Conservation (phyloP, 108 stramenopile genomes). For the Nitzschia sp. region DNA sequence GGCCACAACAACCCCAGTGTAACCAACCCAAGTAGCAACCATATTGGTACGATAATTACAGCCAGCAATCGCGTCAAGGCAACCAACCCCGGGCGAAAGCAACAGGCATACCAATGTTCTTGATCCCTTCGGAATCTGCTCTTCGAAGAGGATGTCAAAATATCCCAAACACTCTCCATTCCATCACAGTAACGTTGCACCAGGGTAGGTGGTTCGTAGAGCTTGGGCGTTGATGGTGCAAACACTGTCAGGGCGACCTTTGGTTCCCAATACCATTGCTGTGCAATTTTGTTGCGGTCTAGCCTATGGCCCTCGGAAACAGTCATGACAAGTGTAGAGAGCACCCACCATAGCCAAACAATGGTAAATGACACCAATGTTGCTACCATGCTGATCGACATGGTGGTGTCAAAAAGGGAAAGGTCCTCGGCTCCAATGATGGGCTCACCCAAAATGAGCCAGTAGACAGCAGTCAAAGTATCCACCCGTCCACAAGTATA, state of each 20-base stretch:
- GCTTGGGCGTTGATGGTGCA: not conserved
- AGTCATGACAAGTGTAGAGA: conserved; percentile 30
- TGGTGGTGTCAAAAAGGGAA: not conserved
- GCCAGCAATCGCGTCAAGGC: conserved; percentile 36
- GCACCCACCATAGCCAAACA: conserved; percentile 29
- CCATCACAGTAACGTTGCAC: conserved; percentile 22
- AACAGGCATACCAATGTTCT: conserved; percentile 22
- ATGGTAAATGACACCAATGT: conserved; percentile 32
- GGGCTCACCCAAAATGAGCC: conserved; percentile 36
- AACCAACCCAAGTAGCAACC: conserved; percentile 55
- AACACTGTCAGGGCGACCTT: conserved; percentile 34
- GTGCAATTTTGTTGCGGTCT: conserved; percentile 29
- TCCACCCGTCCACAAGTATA: conserved; percentile 37
- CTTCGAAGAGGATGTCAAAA: conserved; percentile 11
- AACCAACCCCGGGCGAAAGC: conserved; percentile 18
- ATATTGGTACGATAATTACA: conserved; percentile 57
- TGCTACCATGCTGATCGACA: conserved; percentile 13
- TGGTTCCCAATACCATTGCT: conserved; percentile 49
- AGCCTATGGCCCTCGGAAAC: conserved; percentile 30
- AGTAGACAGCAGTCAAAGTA: conserved; percentile 37
- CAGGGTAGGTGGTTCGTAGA: conserved; percentile 1
- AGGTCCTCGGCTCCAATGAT: conserved; percentile 14
- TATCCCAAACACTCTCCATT: conserved; percentile 31
- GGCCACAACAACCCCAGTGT: conserved; percentile 75
- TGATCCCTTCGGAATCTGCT: conserved; percentile 1